Evolutionary conservation across 345 rosid species (phyloP), one percentile per base, ranked within the genome.

Genomic region (Atalantia buxifolia): DNA sequence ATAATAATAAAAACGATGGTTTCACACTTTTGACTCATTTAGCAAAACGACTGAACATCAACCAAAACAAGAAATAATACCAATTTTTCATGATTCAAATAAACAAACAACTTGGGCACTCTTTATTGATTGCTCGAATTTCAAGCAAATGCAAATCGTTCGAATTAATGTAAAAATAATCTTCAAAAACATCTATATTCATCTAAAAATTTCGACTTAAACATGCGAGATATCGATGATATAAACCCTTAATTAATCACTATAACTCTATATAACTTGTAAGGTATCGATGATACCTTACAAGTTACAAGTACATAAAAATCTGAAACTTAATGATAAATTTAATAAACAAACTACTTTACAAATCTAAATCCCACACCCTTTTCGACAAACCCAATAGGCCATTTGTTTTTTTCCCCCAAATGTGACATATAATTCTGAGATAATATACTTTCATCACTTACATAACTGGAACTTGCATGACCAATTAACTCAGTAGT

Each of bases 401-500:
- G 35, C 35, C 35, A 3, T 3, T 31, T 31, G 3, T 33, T 31
- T 31, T 31, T 31, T 30, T 30, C 0, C 33, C 33, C 33, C 33
- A 31, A 36, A 57, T 57, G 25, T 57, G 6, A 21, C 62, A 8
- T 57, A n/a, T 57, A 7, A 57, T 57, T 57, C 62, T 57, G 27
- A 57, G 7, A 42, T 9, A 10, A 42, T 57, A 57, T 57, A 5
- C 24, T 22, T 59, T 8, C 24, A n/a, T 59, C 25, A 59, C 24
- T 59, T 59, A 59, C 12, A 24, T 61, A 61, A 61, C 19, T 12
- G 65, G 13, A 61, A 61, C 33, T 19, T 14, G 65, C 30, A 61
- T 3, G 33, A 25, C 24, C 42, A 65, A n/a, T n/a, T n/a, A n/a
- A 65, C 27, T 78, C 3, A 81, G 77, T 31, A 82, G 78, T 1